phyloP scores from a whole-genome alignment of 495 filamentous ascomycete genomes.

The Xylaria telfairii region DNA sequence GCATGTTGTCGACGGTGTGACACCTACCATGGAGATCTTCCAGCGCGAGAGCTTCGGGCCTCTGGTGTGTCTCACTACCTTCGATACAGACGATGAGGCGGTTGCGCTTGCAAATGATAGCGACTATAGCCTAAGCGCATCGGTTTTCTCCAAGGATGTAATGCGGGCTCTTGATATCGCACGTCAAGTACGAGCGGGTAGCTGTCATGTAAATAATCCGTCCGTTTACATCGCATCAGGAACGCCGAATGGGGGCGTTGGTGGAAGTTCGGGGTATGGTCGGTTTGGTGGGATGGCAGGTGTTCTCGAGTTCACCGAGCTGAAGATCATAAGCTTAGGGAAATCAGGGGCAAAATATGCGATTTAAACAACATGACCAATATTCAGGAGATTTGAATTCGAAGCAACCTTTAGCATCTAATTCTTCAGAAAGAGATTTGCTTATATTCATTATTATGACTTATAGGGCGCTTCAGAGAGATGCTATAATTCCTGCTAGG shows the following conservation, averaged over 20 bases:
- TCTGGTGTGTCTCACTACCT: conserved; percentile 35
- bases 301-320: conserved; percentile 41
- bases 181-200: conserved; percentile 37
- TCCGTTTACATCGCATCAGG: conserved; percentile 45
- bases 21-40: conserved; percentile 40
- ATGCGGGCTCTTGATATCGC: conserved; percentile 42
- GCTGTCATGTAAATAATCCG: conserved; percentile 44
- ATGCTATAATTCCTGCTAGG: background rate
- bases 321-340: conserved; percentile 41
- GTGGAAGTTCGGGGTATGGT: conserved; percentile 45
- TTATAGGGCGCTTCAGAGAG: background rate
- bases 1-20: conserved; percentile 42
- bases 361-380: conserved; percentile 23
- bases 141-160: conserved; percentile 42
- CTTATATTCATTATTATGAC: too few relatives aligned
- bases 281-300: conserved; percentile 45
- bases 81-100: conserved; percentile 42
- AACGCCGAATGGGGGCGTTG: conserved; percentile 43
- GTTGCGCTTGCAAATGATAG: conserved; percentile 41
- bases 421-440: too few relatives aligned
- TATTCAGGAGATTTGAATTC: background rate
- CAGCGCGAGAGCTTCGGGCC: conserved; percentile 45
- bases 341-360: conserved; percentile 35
- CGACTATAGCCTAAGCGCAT: conserved; percentile 43
- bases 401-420: background rate